Evolutionary conservation across 345 rosid species (phyloP), one percentile per base, ranked within the genome.

Genomic region (Hirschfeldia incana): DNA sequence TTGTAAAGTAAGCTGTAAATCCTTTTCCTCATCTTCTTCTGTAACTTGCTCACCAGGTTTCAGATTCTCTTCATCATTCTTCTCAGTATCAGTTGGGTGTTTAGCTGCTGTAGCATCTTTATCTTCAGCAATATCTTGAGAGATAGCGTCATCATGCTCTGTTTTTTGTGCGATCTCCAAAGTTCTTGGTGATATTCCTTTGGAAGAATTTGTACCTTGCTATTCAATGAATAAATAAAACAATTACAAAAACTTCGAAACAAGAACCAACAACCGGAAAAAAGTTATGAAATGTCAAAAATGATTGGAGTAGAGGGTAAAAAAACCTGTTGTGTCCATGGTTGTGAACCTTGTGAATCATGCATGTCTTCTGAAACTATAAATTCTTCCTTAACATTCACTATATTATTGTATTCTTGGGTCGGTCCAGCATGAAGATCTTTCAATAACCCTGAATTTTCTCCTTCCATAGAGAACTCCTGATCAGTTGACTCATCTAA

Each of bases 271-370:
- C 1, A 8, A 17, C 6, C 28, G 55, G 39, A 8, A 60, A 70
- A 76, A 53, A 6, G 5, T 53, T 60, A 44, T 44, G 11, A 27
- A 4, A 29, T 72, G 51, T 66, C 51, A 61, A 73, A 60, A 15
- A 73, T 34, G 49, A 36, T 4, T 61, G 37, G 10, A 28, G 64
- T 17, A 68, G 39, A 68, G 44, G 1, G 29, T 69, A 49, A 15
- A 68, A 79, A 15, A 68, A 79, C 82, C 82, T 79, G 65, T 62
- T 51, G 70, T 46, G 26, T 51, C 82, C 70, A 37, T 68, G 11
- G 34, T 75, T 75, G 62, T 55, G 79, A 63, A 69, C 5, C 79
- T n/a, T 80, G 76, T n/a, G 76, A 75, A 16, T 28, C 44, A 26
- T 68, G 67, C 21, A 6, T 21, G 1, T 28, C 32, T 33, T n/a